These are phyloP conservation scores for Aristolochia contorta DNA, from an alignment of 164 flowering plant genomes.

Conservation along the genomic window DNA sequence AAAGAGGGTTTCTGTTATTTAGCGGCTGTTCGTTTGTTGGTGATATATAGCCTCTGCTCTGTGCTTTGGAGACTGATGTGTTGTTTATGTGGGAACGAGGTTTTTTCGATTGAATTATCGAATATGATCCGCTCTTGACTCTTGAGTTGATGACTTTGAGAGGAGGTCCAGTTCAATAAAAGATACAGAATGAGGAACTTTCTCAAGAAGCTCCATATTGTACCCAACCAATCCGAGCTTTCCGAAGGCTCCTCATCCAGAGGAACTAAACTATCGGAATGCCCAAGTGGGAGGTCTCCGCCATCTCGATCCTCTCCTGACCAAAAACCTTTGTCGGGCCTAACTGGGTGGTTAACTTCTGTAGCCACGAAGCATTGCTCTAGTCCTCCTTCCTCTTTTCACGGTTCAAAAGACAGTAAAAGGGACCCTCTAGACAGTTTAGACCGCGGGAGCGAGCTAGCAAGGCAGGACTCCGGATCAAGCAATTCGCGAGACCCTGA, in stretches of 20 bases:
- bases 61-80: neutral
- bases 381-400: constrained; percentile 55
- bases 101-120: neutral
- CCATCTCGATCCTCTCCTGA: constrained; percentile 25
- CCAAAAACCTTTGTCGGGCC: constrained; percentile 48
- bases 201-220: constrained; percentile 76
- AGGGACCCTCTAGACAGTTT: constrained; percentile 32
- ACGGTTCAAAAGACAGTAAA: constrained; percentile 24
- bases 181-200: constrained; percentile 55
- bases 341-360: constrained; percentile 74
- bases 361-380: constrained; percentile 46
- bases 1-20: too few species aligned
- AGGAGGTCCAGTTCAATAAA: neutral
- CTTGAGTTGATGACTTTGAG: neutral
- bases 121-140: neutral
- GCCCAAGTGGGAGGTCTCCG: constrained; percentile 26
- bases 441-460: constrained; percentile 33
- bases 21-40: too few species aligned
- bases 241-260: constrained; percentile 44
- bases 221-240: constrained; percentile 54
- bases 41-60: neutral
- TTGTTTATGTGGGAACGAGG: neutral
- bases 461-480: constrained; percentile 43
- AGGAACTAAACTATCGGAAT: constrained; percentile 28
- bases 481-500: constrained; percentile 60